Conservation (phyloP, 805 yeast genomes). For the Sungouiozyma intestinalis region DNA sequence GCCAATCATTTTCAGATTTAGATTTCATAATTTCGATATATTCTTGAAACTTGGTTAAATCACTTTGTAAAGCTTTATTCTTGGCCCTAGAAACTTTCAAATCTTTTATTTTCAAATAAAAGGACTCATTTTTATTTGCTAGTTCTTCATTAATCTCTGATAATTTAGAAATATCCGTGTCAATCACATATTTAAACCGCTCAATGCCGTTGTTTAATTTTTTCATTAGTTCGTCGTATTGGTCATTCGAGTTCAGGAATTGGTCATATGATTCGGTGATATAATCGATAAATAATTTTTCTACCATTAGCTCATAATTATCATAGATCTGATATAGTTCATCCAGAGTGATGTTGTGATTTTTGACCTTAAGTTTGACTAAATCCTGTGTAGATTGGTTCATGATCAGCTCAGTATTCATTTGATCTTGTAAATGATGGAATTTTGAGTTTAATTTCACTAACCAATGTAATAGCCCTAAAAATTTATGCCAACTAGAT, state of each 20-base stretch:
- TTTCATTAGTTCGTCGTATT: conserved; percentile 42
- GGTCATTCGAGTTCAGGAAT: conserved; percentile 55
- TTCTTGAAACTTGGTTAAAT: conserved; percentile 58
- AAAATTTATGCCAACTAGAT: conserved; percentile 70
- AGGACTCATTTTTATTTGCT: conserved; percentile 30
- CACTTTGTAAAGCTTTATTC: conserved; percentile 55
- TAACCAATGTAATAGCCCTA: conserved; percentile 80
- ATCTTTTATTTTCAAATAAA: conserved; percentile 36
- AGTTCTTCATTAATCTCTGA: conserved; percentile 33
- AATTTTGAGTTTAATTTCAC: conserved; percentile 42
- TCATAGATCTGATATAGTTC: conserved; percentile 26
- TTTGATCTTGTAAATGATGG: conserved; percentile 24
- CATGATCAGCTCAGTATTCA: conserved; percentile 14
- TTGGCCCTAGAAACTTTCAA: conserved; percentile 46
- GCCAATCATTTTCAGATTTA: conserved; percentile 54
- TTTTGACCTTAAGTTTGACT: conserved; percentile 13
- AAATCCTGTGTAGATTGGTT: conserved; percentile 25
- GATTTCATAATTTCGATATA: conserved; percentile 57
- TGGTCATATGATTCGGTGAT: conserved; percentile 57
- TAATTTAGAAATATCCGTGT: conserved; percentile 35
- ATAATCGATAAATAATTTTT: conserved; percentile 45
- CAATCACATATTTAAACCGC: conserved; percentile 39
- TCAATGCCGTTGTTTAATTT: conserved; percentile 51
- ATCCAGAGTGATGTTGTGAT: conserved; percentile 15
- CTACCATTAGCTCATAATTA: conserved; percentile 30